Conservation (phyloP, 257 asterid genomes). For the Nicotiana undulata region DNA sequence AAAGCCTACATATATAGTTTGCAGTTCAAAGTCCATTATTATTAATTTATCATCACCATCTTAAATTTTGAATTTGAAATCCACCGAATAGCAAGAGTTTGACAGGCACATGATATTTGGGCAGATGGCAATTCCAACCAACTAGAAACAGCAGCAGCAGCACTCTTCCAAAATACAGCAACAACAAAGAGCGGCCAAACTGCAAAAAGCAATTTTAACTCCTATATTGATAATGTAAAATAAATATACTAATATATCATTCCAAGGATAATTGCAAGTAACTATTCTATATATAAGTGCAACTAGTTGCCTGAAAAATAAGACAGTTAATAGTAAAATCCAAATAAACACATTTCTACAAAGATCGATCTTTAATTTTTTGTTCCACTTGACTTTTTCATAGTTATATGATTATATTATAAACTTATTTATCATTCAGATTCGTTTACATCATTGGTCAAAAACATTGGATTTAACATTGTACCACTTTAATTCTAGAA, state of each 20-base stretch:
- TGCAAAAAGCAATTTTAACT: background rate
- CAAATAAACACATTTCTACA: too few species aligned
- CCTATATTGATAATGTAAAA: too few species aligned
- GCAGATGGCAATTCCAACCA: background rate
- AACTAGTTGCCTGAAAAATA: too few species aligned
- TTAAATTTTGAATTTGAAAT: background rate
- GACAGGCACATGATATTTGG: background rate
- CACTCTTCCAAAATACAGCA: background rate
- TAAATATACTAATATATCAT: too few species aligned
- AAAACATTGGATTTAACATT: too few species aligned
- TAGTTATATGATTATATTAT: too few species aligned
- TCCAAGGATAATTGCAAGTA: too few species aligned
- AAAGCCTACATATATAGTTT: background rate
- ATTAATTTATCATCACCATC: background rate
- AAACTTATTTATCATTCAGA: too few species aligned
- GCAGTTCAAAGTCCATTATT: background rate
- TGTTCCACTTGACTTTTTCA: too few species aligned
- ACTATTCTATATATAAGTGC: too few species aligned
- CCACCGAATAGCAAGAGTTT: background rate
- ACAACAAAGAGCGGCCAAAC: background rate
- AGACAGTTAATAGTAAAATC: too few species aligned
- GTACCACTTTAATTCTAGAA: background rate
- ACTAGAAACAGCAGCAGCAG: background rate
- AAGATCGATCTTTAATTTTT: too few species aligned
- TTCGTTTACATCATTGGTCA: background rate